Percentiles rank a stretch among this genome's conserved stretches.
Evolutionary conservation across 768 basidiomycete species (phyloP).

Genomic region (Pleurotus giganteus): DNA sequence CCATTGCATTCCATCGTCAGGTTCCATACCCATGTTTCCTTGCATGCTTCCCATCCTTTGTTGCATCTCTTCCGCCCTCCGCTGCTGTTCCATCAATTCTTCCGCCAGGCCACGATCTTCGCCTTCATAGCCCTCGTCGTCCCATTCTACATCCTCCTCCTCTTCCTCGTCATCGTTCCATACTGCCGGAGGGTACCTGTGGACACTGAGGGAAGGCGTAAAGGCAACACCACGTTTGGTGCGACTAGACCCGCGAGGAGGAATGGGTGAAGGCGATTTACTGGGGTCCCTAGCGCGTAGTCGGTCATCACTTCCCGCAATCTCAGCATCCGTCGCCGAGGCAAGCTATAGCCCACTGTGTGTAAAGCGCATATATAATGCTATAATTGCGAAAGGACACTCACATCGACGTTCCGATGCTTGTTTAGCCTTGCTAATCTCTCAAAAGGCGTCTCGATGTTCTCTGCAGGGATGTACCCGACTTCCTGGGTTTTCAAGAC

Average conservation of each 20-base stretch:
- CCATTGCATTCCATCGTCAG: conserved; percentile 88
- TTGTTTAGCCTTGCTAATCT: conserved; percentile 94
- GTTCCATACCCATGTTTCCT: conserved; percentile 47
- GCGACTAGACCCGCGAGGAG: conserved; percentile 24
- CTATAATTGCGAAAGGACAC: conserved; percentile 25
- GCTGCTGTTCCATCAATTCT: conserved; percentile 39
- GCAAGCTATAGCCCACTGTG: conserved; percentile 51
- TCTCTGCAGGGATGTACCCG: conserved; percentile 98
- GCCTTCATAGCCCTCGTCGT: conserved; percentile 66
- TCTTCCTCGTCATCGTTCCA: conserved; percentile 77
- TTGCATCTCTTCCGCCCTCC: conserved; percentile 18
- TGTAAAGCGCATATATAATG: conserved; percentile 9
- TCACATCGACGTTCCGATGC: conserved; percentile 93
- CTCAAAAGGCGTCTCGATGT: conserved; percentile 98
- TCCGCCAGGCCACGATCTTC: conserved; percentile 65
- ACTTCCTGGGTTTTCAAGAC: conserved; percentile 99
- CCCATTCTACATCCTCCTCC: conserved; percentile 65
- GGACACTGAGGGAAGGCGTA: conserved; percentile 61
- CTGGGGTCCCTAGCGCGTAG: conserved; percentile 46
- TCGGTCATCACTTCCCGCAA: conserved; percentile 51
- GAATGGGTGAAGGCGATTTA: conserved; percentile 50
- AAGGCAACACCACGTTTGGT: conserved; percentile 62
- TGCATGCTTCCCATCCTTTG: conserved; percentile 28
- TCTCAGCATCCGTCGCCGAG: conserved; percentile 68
- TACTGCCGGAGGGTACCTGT: conserved; percentile 78